Evolutionary conservation across 495 filamentous ascomycete species (phyloP), one percentile per base, ranked within the genome.

Genomic region (Podospora sp.): DNA sequence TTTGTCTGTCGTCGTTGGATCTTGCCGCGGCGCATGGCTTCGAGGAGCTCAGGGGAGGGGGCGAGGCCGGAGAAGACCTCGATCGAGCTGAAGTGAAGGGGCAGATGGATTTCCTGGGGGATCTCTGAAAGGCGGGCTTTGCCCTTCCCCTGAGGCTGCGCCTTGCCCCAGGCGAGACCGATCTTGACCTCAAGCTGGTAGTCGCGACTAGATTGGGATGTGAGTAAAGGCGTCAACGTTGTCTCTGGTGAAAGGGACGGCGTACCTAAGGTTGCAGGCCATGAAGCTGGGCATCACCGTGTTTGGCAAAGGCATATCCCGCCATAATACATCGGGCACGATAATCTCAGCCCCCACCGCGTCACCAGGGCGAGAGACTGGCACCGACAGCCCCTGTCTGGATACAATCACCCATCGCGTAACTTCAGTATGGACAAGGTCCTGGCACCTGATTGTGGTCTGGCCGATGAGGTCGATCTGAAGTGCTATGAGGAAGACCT

Each of bases 21-120:
- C 50, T 56, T 65, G 59, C 75, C 76, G 24, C 80, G 77, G 57
- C 80, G 80, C 77, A 91, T 88, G 29, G 89, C 87, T 63, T 91
- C 85, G 62, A 97, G 75, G 14, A 97, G 88, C 36, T 88, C 88
- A 49, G 83, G 77, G 2, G 93, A 93, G 0, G 94, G 94, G n/a
- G 84, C 79, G 52, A 97, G 93, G 73, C 95, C 95, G n/a, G 93
- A 96, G 77, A 86, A 97, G 56, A 99, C 86, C 53, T 92, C 80
- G 66, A 95, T 84, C 46, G 73, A 72, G 67, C 89, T 89, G 76
- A 97, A 88, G 62, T 88, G 83, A 21, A 98, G 81, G 21, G 92
- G 89, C 6, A 97, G 86, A 65, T 91, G 83, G 26, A 92, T 85
- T 50, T 87, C 79, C 73, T 94, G 91, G 50, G 88, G 83, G 84